Evolutionary conservation across 768 basidiomycete genomes (phyloP), one percentile per base, ranked within the genome.

Genomic region (Mycena floridula): DNA sequence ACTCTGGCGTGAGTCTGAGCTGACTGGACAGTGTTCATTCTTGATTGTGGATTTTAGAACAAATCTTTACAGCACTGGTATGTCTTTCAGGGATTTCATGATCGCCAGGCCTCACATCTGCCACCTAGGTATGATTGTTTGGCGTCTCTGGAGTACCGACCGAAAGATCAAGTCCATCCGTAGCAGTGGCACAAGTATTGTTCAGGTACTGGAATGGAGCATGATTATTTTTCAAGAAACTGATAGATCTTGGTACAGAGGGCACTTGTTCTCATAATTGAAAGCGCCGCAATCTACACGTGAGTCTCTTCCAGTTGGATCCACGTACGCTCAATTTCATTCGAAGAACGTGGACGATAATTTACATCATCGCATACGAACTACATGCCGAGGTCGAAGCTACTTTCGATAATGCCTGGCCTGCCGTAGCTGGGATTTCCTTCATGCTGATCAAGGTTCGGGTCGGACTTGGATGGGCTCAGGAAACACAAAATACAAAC

Each of bases 361-460:
- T 57, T 30, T 50, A 49, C 35, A 44, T 55, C 21, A 39, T 42
- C 9, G 11, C 44, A 11, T 51, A 56, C 37, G 27, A 48, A 24
- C n/a, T 38, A 2, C 1, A 40, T 20, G 44, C 55, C 5, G 47
- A 48, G 27, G 40, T 59, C 18, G 52, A 57, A 30, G 48, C 50
- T 23, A 22, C 44, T 27, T 50, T 48, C 13, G 28, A 50, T 20
- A 54, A 59, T 37, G 41, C 42, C 4, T 42, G 23, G 26, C 52
- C 54, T 6, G 38, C 48, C 1, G 25, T 57, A 7, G 30, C 49
- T 4, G 54, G 56, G 4, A 57, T 59, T 7, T 38, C 54, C 5
- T 54, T 53, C 39, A 52, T 57, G 52, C 47, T 57, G 2, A 57
- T 59, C 36, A 55, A 55, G 27, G 54, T 57, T 15, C 56, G 57